phyloP scores from a whole-genome alignment of 345 rosid genomes.

The Punica granatum region DNA sequence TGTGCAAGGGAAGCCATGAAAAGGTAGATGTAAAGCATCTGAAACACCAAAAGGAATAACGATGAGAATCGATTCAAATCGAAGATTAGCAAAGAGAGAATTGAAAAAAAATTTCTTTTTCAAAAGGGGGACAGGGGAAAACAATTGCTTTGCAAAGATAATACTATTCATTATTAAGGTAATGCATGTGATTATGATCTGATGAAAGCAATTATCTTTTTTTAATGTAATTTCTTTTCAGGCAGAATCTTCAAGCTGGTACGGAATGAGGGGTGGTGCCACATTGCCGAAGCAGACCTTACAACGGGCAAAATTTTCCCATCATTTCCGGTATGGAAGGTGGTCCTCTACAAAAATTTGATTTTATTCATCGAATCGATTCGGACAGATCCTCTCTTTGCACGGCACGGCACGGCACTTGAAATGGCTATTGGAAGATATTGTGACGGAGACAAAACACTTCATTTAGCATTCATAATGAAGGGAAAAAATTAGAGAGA shows the following conservation, averaged over 20 bases:
- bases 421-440: too few species aligned
- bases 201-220: neutral
- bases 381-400: neutral
- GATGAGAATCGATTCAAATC: neutral
- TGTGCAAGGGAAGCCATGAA: neutral
- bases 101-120: neutral
- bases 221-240: neutral
- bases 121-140: neutral
- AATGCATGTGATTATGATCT: neutral
- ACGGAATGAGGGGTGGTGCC: neutral
- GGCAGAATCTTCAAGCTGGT: neutral
- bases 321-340: neutral
- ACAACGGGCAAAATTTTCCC: neutral
- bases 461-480: neutral
- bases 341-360: neutral
- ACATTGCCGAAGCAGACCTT: too few species aligned
- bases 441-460: too few species aligned
- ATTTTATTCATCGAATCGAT: neutral
- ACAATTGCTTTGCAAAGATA: neutral
- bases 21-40: neutral
- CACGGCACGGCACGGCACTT: too few species aligned
- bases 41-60: neutral
- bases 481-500: neutral
- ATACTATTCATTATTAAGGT: neutral
- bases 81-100: neutral